Conservation (phyloP, 2,329 filamentous ascomycete species). For the Aspergillus sp. region DNA sequence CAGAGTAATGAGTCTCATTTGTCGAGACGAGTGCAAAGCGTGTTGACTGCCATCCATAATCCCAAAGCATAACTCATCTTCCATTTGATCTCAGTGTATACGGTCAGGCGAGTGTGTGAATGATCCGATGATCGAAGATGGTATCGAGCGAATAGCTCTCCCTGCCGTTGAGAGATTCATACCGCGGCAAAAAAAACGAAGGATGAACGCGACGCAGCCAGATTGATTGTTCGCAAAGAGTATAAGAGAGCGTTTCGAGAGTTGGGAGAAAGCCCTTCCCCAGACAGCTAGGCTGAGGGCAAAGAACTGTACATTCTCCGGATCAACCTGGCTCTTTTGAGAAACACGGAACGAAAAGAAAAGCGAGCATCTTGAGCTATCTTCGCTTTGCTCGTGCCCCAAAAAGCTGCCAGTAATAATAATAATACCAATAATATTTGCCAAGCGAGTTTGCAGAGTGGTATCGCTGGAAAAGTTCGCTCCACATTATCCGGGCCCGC, state of each 20-base stretch:
- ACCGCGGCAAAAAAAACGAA: neutral
- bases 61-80: neutral
- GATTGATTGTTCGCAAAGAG: no score
- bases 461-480: conserved; percentile 9
- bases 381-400: neutral
- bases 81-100: neutral
- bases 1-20: neutral
- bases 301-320: neutral
- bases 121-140: neutral
- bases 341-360: neutral
- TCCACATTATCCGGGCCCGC: conserved; percentile 17
- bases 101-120: neutral
- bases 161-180: neutral
- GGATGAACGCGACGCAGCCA: neutral
- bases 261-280: no score
- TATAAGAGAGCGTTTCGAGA: no score
- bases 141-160: neutral
- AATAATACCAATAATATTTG: neutral
- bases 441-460: neutral
- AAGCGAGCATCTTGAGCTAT: neutral
- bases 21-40: no score
- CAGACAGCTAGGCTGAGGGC: no score
- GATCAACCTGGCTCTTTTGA: neutral
- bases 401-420: neutral
- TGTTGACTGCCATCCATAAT: neutral